These are phyloP conservation scores for Calonectria multiphialidica DNA, from an alignment of 2,329 filamentous ascomycete genomes.

Conservation along the genomic window DNA sequence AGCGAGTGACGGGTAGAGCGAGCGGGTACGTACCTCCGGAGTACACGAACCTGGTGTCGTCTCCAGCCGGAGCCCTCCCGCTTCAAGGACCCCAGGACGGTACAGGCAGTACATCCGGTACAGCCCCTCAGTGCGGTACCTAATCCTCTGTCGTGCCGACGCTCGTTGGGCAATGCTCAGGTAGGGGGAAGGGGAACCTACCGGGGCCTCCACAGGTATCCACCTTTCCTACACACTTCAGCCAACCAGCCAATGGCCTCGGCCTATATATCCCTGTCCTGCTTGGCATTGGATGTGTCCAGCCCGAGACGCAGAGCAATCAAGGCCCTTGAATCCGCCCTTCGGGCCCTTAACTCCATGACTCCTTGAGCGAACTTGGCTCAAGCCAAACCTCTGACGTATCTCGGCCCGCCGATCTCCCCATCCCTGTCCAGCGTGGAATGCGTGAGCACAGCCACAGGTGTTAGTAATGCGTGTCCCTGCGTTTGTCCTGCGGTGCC, in stretches of 20 bases:
- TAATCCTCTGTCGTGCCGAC: neutral
- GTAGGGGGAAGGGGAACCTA: neutral
- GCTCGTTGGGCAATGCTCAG: slow-evolving; percentile 21
- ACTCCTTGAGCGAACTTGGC: neutral
- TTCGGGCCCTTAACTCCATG: neutral
- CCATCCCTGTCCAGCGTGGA: slow-evolving; percentile 30
- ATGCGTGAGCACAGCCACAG: slow-evolving; percentile 41
- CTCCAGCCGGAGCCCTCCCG: slow-evolving; percentile 23
- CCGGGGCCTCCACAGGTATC: neutral
- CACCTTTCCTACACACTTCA: neutral
- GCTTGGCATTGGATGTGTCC: neutral
- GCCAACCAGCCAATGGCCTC: neutral
- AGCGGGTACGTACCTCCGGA: slow-evolving; percentile 15
- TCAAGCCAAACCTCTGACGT: slow-evolving; percentile 37
- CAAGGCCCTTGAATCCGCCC: neutral
- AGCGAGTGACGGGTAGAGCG: slow-evolving; percentile 11
- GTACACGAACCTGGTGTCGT: slow-evolving; percentile 16
- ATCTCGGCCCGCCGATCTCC: slow-evolving; percentile 39
- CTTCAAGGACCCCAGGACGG: slow-evolving; percentile 4
- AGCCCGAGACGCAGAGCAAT: neutral
- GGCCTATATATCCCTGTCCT: neutral
- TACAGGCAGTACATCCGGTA: slow-evolving; percentile 5
- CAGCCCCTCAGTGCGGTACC: neutral
- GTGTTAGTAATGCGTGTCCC: slow-evolving; percentile 34
- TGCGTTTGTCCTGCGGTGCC: neutral